Percentiles rank a stretch among this genome's conserved stretches.
These are phyloP conservation scores for Aspergillus asperescens DNA, from an alignment of 495 filamentous ascomycete genomes.

Conservation along the genomic window DNA sequence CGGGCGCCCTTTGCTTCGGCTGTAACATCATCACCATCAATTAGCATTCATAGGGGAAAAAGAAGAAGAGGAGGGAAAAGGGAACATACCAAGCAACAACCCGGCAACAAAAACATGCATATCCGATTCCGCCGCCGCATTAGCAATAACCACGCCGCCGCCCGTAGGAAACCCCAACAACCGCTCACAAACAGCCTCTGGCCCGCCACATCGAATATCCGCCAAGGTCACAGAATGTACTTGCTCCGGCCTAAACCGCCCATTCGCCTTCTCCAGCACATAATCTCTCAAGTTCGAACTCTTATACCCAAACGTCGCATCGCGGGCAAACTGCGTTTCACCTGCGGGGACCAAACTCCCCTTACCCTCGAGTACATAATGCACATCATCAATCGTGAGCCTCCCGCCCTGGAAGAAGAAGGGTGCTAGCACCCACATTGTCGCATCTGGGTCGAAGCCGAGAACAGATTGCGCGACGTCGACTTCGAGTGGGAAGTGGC, in stretches of 20 bases:
- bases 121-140: constrained; percentile 48
- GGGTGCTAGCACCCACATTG: constrained; percentile 40
- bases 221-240: constrained; percentile 40
- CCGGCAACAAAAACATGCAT: constrained; percentile 48
- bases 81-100: constrained; percentile 33
- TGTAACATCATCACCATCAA: constrained; percentile 6
- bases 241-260: constrained; percentile 26
- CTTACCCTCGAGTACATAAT: constrained; percentile 48
- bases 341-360: constrained; percentile 40
- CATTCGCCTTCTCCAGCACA: constrained; percentile 46
- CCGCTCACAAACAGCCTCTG: constrained; percentile 33
- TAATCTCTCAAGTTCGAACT: constrained; percentile 47
- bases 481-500: constrained; percentile 49
- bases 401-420: constrained; percentile 52
- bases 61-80: not conserved
- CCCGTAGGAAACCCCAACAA: constrained; percentile 30
- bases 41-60: not conserved
- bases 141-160: constrained; percentile 39
- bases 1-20: constrained; percentile 37
- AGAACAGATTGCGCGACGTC: constrained; percentile 46
- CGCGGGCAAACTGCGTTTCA: constrained; percentile 45
- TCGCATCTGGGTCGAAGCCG: constrained; percentile 34
- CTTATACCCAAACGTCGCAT: constrained; percentile 50
- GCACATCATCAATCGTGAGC: constrained; percentile 48
- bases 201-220: constrained; percentile 41